Evolutionary conservation across 2,329 filamentous ascomycete species (phyloP).

Genomic region (Cryoendolithus antarcticus): DNA sequence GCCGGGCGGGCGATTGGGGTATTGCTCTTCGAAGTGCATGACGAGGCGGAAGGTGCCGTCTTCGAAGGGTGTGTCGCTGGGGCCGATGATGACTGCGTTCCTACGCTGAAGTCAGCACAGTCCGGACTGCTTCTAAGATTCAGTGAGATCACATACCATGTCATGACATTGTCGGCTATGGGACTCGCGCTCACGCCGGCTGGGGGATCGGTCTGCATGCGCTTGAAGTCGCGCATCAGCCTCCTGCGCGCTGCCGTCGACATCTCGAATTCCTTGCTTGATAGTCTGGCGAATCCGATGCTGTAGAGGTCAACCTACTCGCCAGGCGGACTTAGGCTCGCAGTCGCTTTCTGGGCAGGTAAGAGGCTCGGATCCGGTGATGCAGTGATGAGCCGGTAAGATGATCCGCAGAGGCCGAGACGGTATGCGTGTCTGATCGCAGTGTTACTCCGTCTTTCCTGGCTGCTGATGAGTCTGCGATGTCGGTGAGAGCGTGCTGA

Average conservation of each 20-base stretch:
- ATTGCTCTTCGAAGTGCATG: conserved; percentile 99
- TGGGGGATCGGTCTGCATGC: conserved; percentile 98
- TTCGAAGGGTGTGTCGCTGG: conserved; percentile 93
- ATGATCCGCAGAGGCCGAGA: too few species aligned
- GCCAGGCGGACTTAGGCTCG: too few species aligned
- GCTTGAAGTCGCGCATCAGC: conserved; percentile 99
- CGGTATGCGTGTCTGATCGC: too few species aligned
- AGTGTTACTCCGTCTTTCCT: too few species aligned
- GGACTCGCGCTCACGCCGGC: conserved; percentile 94
- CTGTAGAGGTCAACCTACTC: too few species aligned
- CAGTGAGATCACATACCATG: conserved; percentile 45
- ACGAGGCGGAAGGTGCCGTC: conserved; percentile 95
- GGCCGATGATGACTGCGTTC: conserved; percentile 97
- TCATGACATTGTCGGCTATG: conserved; percentile 94
- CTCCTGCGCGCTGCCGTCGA: conserved; percentile 91
- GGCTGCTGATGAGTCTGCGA: too few species aligned
- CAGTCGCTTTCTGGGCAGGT: too few species aligned
- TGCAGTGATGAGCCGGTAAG: too few species aligned
- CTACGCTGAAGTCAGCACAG: conserved; percentile 37
- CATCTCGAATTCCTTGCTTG: conserved; percentile 38
- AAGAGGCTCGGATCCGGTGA: too few species aligned
- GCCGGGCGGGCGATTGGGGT: conserved; percentile 93
- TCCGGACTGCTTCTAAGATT: neutral
- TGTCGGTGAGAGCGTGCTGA: too few species aligned
- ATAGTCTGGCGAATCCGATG: too few species aligned